Evolutionary conservation across 2,329 filamentous ascomycete genomes (phyloP), one percentile per base, ranked within the genome.

Genomic region (Colletotrichum chrysophilum): DNA sequence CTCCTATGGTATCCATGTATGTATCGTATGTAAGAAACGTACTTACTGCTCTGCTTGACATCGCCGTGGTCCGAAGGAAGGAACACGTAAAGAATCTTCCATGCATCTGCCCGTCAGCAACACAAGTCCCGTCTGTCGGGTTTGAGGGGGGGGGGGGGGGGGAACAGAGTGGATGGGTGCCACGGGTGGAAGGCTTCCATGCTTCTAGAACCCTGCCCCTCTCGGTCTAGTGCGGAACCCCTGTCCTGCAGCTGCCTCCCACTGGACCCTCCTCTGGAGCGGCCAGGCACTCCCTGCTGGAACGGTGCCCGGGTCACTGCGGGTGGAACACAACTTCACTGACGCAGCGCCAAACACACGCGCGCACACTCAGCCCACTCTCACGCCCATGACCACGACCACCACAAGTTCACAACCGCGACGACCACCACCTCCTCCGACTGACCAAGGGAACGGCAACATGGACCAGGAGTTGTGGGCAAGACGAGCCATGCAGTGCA

Each of bases 51-150:
- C 48, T 43, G 13, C 38, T 43, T 43, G 38, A 68, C 61, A 65
- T 74, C 67, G 48, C 71, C 58, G 60, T 71, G n/a, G 48, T n/a
- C 34, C 58, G 30, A 72, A 26, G 32, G 58, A 74, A 74, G 70
- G 76, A 69, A 77, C 62, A 64, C 32, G 70, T 62, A 70, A 48
- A 64, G 74, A 77, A 76, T 55, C 38, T 77, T 77, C 76, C 56
- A 62, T 62, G 66, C 66, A 58, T 58, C 48, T 30, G 30, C 18
- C 26, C n/a, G 58, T 43, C 16, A 43, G 38, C 38, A n/a, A 18
- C 16, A 18, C 38, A 18, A n/a, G 38, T 43, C 38, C 38, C 38
- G 16, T 18, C 38, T 43, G 38, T 43, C 38, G 38, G 56, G 24
- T 60, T 18, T 58, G 55, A 28, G 21, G 26, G 24, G 52, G 13